Evolutionary conservation across 768 basidiomycete species (phyloP), one percentile per base, ranked within the genome.

Genomic region (Tremella fuciformis): DNA sequence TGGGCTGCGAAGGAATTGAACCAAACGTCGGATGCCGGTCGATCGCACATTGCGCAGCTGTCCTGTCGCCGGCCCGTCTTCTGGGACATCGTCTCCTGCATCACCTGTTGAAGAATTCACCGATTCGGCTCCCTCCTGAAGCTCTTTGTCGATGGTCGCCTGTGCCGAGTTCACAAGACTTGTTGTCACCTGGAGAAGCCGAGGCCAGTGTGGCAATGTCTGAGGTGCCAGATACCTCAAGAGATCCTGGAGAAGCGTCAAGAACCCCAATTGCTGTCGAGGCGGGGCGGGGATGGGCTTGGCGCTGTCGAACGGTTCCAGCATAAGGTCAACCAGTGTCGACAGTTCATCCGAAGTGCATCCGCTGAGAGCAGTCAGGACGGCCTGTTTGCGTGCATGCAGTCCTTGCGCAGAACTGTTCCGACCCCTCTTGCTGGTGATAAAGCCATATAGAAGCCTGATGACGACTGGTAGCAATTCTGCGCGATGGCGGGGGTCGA

Each of bases 241-340:
- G 22, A 96, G 86, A 66, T 94, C 91, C 0, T 85, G 87, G 22
- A 97, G 82, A 19, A 98, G 79, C 2, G 84, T 86, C 62, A 98
- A 78, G 79, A 88, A 97, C 50, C 94, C 96, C 37, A 85, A 78
- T 63, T 89, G 84, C 62, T 91, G 89, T 51, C 73, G 66, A 22
- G 22, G n/a, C 15, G 68, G 71, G 21, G 75, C 60, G 2, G 70
- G 60, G 7, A 26, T 21, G n/a, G 39, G 51, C 50, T 9, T 54
- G 64, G 6, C 44, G 48, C 13, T 21, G 11, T 16, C 59, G 59
- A 93, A 82, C 0, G 89, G 88, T 50, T 82, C 81, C 40, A 97
- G 75, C 91, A 98, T 98, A 56, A 98, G 80, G 62, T 91, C 86
- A 16, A 93, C 84, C 0, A 99, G 80, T 1, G 89, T 79, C 0